Evolutionary conservation across 345 rosid genomes (phyloP).

Genomic region (Geranium rotundifolium): DNA sequence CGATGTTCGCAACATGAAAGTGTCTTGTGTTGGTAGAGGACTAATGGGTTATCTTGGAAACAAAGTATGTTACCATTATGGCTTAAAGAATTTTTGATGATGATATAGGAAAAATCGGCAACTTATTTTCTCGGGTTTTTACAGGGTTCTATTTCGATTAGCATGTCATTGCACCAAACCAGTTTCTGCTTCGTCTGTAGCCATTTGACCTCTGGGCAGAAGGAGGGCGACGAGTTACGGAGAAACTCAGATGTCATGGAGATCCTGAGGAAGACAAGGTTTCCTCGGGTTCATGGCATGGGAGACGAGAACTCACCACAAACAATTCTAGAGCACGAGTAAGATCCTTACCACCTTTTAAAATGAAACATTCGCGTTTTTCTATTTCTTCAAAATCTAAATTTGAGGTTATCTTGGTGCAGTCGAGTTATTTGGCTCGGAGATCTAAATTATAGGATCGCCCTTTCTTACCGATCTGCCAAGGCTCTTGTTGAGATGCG

Average conservation of each 20-base stretch:
- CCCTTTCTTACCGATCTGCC: constrained; percentile 71
- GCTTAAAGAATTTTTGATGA: neutral
- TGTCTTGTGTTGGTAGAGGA: constrained; percentile 36
- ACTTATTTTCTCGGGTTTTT: constrained; percentile 16
- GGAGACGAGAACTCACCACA: constrained; percentile 71
- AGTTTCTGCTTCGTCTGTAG: constrained; percentile 97
- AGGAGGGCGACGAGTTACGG: constrained; percentile 90
- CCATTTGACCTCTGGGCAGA: constrained; percentile 95
- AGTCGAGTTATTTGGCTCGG: constrained; percentile 97
- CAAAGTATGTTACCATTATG: constrained; percentile 38
- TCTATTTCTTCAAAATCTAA: neutral
- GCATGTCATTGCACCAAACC: constrained; percentile 90
- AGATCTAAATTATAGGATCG: constrained; percentile 91
- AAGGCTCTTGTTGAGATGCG: constrained; percentile 95
- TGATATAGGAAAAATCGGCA: constrained; percentile 3
- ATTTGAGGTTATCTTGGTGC: constrained; percentile 12
- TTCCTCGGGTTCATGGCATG: constrained; percentile 61
- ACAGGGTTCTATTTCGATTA: constrained; percentile 98
- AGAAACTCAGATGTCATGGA: constrained; percentile 95
- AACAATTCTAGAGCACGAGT: constrained; percentile 85
- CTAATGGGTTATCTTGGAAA: constrained; percentile 89
- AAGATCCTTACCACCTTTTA: constrained; percentile 8
- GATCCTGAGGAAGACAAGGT: constrained; percentile 90
- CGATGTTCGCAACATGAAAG: constrained; percentile 64
- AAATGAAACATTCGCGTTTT: too few relatives aligned